A percentile compares a stretch with the other conserved stretches of the same genome.
Evolutionary conservation across 495 filamentous ascomycete genomes (phyloP).

Genomic region (Cercophora scortea): DNA sequence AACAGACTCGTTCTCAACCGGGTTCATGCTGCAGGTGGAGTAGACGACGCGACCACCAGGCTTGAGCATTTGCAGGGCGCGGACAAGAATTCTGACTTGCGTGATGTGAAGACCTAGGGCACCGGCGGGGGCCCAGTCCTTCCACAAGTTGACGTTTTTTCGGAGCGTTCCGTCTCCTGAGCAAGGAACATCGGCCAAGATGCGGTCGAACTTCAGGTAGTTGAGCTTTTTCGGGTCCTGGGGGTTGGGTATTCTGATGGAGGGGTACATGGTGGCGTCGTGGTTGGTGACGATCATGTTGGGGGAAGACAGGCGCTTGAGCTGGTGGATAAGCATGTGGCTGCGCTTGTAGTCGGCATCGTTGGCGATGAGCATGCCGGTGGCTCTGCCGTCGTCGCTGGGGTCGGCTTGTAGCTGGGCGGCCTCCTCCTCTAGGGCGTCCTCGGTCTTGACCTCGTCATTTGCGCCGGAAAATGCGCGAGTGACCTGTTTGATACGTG

Average conservation of each 20-base stretch:
- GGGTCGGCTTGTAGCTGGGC: conserved; percentile 48
- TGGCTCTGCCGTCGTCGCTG: conserved; percentile 74
- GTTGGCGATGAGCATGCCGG: conserved; percentile 88
- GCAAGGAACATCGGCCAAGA: conserved; percentile 93
- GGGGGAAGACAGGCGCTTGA: conserved; percentile 91
- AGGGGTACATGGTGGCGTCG: conserved; percentile 92
- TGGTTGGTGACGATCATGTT: conserved; percentile 97
- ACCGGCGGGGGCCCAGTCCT: conserved; percentile 80
- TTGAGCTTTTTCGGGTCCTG: conserved; percentile 44
- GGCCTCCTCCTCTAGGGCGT: conserved; percentile 36
- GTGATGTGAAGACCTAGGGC: conserved; percentile 76
- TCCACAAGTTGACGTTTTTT: conserved; percentile 91
- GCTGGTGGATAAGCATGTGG: conserved; percentile 95
- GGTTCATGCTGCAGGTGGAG: conserved; percentile 97
- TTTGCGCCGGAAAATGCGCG: conserved; percentile 45
- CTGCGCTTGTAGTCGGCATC: conserved; percentile 91
- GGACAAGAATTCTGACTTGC: conserved; percentile 82
- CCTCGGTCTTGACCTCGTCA: conserved; percentile 38
- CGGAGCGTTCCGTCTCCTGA: conserved; percentile 88
- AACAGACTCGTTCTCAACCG: conserved; percentile 95
- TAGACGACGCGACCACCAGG: conserved; percentile 90
- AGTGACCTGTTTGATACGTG: conserved; percentile 56
- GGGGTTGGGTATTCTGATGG: conserved; percentile 64
- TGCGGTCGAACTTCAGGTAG: conserved; percentile 94
- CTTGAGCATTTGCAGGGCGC: conserved; percentile 94